These are phyloP conservation scores for Entonaema liquescens DNA, from an alignment of 495 filamentous ascomycete species.

Conservation along the genomic window DNA sequence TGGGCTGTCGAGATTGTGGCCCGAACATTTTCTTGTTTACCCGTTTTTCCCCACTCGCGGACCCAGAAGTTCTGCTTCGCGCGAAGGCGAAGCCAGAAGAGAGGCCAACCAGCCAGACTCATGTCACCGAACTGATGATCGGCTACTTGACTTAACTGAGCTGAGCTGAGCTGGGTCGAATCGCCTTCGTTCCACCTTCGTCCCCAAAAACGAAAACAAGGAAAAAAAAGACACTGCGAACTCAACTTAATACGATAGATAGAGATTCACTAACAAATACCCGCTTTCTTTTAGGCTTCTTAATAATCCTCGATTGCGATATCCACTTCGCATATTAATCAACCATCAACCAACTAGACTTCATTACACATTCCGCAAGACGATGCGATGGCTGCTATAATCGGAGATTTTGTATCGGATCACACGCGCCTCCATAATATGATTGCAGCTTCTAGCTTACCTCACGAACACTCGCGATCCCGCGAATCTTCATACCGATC, in stretches of 20 bases:
- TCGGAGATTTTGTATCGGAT: slow-evolving; percentile 58
- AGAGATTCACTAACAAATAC: slow-evolving; percentile 16
- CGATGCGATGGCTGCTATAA: slow-evolving; percentile 59
- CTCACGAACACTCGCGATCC: slow-evolving; percentile 46
- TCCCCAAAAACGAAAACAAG: no score
- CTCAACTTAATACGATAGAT: slow-evolving; percentile 1
- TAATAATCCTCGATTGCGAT: slow-evolving; percentile 15
- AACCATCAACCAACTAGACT: slow-evolving; percentile 6
- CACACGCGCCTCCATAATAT: slow-evolving; percentile 57
- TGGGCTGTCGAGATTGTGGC: slow-evolving; percentile 44
- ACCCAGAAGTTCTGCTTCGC: slow-evolving; percentile 18
- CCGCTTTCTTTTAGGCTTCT: slow-evolving; percentile 16
- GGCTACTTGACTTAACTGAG: slow-evolving; percentile 4
- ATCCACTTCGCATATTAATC: slow-evolving; percentile 18
- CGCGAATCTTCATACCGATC: slow-evolving; percentile 57
- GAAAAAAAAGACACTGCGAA: neutral
- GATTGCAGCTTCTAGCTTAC: slow-evolving; percentile 50
- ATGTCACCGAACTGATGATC: slow-evolving; percentile 13
- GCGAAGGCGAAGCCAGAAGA: slow-evolving; percentile 5
- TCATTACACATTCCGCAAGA: slow-evolving; percentile 6
- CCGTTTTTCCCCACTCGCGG: slow-evolving; percentile 36
- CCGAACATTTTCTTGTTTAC: slow-evolving; percentile 42
- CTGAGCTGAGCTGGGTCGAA: slow-evolving; percentile 18
- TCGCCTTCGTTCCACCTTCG: neutral
- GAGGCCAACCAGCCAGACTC: slow-evolving; percentile 20